These are phyloP conservation scores for Cadophora malorum DNA, from an alignment of 2,329 filamentous ascomycete genomes.

Conservation along the genomic window DNA sequence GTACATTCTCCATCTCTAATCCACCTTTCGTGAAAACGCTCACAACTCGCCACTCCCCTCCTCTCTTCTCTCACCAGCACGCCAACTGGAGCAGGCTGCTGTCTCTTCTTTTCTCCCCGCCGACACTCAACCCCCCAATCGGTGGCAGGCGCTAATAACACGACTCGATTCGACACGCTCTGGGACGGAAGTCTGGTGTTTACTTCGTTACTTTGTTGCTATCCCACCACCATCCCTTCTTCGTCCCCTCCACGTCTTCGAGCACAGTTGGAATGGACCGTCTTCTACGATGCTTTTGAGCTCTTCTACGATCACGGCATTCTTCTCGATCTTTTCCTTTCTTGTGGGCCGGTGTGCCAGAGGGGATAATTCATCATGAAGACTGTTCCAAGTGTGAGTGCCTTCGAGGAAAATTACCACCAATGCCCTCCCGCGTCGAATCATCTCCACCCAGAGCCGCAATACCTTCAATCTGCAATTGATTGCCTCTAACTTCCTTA, in stretches of 20 bases:
- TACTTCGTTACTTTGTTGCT: constrained; percentile 25
- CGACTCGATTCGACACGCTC: constrained; percentile 15
- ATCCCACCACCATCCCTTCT: constrained; percentile 12
- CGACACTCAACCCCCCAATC: neutral
- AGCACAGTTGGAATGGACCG: constrained; percentile 39
- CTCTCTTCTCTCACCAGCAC: constrained; percentile 4
- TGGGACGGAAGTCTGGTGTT: constrained; percentile 27
- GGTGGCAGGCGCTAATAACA: constrained; percentile 8
- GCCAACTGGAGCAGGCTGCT: constrained; percentile 7
- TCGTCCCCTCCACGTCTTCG: constrained; percentile 22
- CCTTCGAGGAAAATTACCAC: constrained; percentile 22
- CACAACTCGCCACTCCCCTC: neutral
- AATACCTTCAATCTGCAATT: neutral
- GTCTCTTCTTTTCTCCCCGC: neutral
- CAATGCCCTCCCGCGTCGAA: neutral
- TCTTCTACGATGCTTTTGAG: constrained; percentile 41
- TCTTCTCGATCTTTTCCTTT: constrained; percentile 37
- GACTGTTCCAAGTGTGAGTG: constrained; percentile 45
- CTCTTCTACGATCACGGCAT: constrained; percentile 33
- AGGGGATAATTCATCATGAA: constrained; percentile 40
- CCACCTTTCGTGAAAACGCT: constrained; percentile 12
- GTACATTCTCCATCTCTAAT: constrained; percentile 19
- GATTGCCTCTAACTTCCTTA: neutral
- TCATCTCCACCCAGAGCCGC: neutral
- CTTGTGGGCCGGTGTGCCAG: constrained; percentile 32